Percentiles rank a stretch among this genome's conserved stretches.
Conservation (phyloP, 2,329 filamentous ascomycete genomes). For the Malbranchea cinnamomea region DNA sequence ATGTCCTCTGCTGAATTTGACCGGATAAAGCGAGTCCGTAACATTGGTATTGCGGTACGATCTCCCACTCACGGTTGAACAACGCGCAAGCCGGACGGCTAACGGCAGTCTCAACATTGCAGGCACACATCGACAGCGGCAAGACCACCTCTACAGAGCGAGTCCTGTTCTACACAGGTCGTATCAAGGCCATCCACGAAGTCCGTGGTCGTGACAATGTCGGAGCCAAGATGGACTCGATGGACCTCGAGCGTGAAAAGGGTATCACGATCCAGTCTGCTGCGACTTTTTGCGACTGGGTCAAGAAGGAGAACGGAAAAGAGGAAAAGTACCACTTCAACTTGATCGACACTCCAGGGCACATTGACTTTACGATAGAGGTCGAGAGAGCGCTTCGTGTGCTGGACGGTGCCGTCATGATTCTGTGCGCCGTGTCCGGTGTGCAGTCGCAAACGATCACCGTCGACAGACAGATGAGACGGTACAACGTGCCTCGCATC, state of each 20-base stretch:
- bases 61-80: conserved; percentile 1
- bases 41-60: conserved; percentile 90
- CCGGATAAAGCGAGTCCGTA: conserved; percentile 68
- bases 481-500: conserved; percentile 89
- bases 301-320: conserved; percentile 66
- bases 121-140: conserved; percentile 90
- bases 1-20: conserved; percentile 65
- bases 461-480: conserved; percentile 95
- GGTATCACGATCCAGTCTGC: conserved; percentile 98
- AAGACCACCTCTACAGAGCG: conserved; percentile 96
- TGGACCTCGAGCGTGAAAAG: conserved; percentile 96
- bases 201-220: conserved; percentile 79
- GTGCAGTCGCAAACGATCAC: conserved; percentile 98
- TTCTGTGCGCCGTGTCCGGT: conserved; percentile 90
- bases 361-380: conserved; percentile 99
- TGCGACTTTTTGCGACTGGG: conserved; percentile 94
- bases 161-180: conserved; percentile 93
- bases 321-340: conserved; percentile 95
- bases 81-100: background rate
- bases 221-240: conserved; percentile 98
- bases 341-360: conserved; percentile 93
- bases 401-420: conserved; percentile 94
- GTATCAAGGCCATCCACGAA: conserved; percentile 94
- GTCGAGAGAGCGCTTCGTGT: conserved; percentile 91
- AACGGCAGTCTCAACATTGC: background rate